Conservation (phyloP, 2,329 filamentous ascomycete species). For the Neoscytalidium dimidiatum region DNA sequence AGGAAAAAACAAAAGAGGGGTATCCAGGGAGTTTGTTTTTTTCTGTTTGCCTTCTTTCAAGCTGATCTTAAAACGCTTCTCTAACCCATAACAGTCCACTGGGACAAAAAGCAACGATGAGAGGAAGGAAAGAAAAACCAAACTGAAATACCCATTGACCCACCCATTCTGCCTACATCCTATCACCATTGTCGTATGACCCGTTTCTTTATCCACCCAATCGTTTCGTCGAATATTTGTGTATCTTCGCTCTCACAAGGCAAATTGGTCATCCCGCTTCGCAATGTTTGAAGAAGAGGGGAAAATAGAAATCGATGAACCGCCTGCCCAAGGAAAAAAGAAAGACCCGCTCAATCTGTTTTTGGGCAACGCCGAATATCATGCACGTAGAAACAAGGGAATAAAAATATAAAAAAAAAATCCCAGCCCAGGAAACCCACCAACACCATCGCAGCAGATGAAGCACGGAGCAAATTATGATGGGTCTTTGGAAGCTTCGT, state of each 20-base stretch:
- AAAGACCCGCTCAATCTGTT: constrained; percentile 9
- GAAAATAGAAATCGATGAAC: neutral
- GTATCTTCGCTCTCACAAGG: neutral
- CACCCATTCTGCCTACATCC: neutral
- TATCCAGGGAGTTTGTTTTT: neutral
- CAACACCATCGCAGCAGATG: constrained; percentile 14
- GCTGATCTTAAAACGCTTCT: neutral
- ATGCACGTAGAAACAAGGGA: constrained; percentile 10
- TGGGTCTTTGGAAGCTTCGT: constrained; percentile 10
- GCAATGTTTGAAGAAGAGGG: neutral
- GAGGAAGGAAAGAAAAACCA: no score
- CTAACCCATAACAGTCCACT: neutral
- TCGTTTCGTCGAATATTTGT: neutral
- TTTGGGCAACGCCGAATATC: constrained; percentile 15
- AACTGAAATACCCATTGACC: neutral
- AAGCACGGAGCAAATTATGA: constrained; percentile 7
- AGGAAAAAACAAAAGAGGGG: neutral
- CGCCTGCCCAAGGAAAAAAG: neutral
- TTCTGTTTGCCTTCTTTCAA: neutral
- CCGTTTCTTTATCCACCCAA: neutral
- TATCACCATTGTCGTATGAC: neutral
- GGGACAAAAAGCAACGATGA: neutral
- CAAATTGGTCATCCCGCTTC: neutral
- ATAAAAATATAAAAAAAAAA: neutral
- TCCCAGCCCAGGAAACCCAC: neutral